These are phyloP conservation scores for Rhizopogon vinicolor DNA, from an alignment of 768 basidiomycete genomes.

Conservation along the genomic window DNA sequence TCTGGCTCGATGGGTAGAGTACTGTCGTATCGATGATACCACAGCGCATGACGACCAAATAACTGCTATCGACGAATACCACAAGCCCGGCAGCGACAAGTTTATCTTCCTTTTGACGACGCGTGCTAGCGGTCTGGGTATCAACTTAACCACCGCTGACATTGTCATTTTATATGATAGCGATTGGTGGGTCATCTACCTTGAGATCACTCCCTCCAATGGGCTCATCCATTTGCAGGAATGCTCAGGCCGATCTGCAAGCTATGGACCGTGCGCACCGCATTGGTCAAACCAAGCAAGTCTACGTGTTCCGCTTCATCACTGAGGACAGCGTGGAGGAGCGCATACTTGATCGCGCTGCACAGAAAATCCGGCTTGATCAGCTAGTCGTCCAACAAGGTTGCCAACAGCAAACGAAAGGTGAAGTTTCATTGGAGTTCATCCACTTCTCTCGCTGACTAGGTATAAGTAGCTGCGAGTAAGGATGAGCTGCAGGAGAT, in stretches of 20 bases:
- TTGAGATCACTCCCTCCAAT: not conserved
- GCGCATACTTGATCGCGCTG: slow-evolving; percentile 90
- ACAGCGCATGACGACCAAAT: slow-evolving; percentile 98
- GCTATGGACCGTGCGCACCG: slow-evolving; percentile 98
- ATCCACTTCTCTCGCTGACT: not conserved
- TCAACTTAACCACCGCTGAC: slow-evolving; percentile 93
- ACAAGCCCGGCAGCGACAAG: slow-evolving; percentile 89
- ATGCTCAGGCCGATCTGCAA: slow-evolving; percentile 97
- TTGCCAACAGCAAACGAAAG: slow-evolving; percentile 75
- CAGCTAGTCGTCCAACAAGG: slow-evolving; percentile 98
- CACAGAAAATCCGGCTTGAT: slow-evolving; percentile 91
- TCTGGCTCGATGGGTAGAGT: slow-evolving; percentile 47
- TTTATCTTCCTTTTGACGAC: slow-evolving; percentile 97
- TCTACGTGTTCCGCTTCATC: slow-evolving; percentile 95
- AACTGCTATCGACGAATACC: slow-evolving; percentile 94
- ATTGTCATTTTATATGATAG: slow-evolving; percentile 94
- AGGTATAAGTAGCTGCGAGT: slow-evolving; percentile 67
- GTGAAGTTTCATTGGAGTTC: slow-evolving; percentile 26
- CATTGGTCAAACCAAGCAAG: slow-evolving; percentile 96
- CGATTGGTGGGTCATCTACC: slow-evolving; percentile 66
- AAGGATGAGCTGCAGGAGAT: slow-evolving; percentile 98
- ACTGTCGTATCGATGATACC: slow-evolving; percentile 94
- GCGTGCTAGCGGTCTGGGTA: slow-evolving; percentile 94
- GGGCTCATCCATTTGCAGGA: slow-evolving; percentile 48
- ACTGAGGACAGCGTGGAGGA: slow-evolving; percentile 96